Conservation (phyloP, 163 green algal genomes). For the Scenedesmus sp. region DNA sequence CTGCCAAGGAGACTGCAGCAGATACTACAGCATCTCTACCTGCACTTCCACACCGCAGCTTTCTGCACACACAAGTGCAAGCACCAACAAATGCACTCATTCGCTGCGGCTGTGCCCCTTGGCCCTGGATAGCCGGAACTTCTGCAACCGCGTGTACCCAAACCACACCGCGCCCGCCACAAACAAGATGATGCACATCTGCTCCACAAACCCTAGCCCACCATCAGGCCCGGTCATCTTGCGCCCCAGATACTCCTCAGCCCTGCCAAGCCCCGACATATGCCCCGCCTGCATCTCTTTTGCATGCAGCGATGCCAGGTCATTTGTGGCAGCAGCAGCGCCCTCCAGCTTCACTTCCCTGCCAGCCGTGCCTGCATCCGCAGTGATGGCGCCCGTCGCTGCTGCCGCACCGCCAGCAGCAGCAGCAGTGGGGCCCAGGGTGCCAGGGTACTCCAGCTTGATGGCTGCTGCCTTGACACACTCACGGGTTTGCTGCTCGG, state of each 20-base stretch:
- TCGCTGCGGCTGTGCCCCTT: constrained; percentile 4
- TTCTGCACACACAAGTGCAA: too few relatives aligned
- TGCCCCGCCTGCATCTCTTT: neutral
- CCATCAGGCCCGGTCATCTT: neutral
- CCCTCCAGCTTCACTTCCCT: neutral
- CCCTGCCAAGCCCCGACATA: too few relatives aligned
- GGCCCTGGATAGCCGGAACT: neutral
- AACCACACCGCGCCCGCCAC: neutral
- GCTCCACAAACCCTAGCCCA: constrained; percentile 6
- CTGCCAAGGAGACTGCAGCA: too few relatives aligned
- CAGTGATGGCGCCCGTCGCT: neutral
- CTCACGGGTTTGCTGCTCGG: neutral
- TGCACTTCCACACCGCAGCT: too few relatives aligned
- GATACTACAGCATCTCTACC: too few relatives aligned
- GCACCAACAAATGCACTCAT: neutral
- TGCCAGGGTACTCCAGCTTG: constrained; percentile 45
- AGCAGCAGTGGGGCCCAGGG: neutral
- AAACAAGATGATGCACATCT: neutral
- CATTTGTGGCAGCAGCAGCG: neutral
- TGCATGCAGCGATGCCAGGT: constrained; percentile 43
- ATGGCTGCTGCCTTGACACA: constrained; percentile 35
- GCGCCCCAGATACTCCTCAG: neutral
- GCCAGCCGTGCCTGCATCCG: neutral
- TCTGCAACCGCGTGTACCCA: constrained; percentile 18
- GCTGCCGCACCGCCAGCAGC: neutral